These are phyloP conservation scores for Macaranga tanarius DNA, from an alignment of 441 rosid species.

Conservation along the genomic window DNA sequence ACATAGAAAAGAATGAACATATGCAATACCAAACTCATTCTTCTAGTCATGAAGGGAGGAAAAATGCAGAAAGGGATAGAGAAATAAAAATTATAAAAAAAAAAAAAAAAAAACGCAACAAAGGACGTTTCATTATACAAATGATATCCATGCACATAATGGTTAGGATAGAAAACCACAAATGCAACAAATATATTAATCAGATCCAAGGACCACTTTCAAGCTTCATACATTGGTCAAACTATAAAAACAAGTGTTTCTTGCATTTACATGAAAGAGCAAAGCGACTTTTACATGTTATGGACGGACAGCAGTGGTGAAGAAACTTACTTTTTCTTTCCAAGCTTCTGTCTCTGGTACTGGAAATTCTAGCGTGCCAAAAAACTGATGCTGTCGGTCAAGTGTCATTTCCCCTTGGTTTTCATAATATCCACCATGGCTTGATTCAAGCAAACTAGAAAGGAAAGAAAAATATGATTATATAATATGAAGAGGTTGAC, in stretches of 20 bases:
- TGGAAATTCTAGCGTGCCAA: conserved; percentile 74
- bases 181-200: background rate
- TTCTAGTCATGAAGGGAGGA: background rate
- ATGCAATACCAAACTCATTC: background rate
- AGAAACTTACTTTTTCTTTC: conserved; percentile 76
- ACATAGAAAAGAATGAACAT: conserved; percentile 1
- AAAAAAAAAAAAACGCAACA: background rate
- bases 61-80: background rate
- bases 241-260: background rate
- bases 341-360: conserved; percentile 70
- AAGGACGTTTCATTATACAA: background rate
- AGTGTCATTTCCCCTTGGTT: conserved; percentile 62
- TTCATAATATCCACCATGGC: conserved; percentile 62
- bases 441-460: conserved; percentile 67
- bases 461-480: conserved; percentile 8
- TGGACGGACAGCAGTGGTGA: background rate
- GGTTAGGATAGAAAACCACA: background rate
- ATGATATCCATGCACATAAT: background rate
- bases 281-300: background rate
- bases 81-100: background rate
- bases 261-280: background rate
- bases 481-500: background rate
- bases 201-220: background rate
- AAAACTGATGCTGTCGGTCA: conserved; percentile 62
- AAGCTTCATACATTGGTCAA: background rate